Evolutionary conservation across 1,284 basidiomycete species (phyloP).

Genomic region (Heterobasidion occidentale): DNA sequence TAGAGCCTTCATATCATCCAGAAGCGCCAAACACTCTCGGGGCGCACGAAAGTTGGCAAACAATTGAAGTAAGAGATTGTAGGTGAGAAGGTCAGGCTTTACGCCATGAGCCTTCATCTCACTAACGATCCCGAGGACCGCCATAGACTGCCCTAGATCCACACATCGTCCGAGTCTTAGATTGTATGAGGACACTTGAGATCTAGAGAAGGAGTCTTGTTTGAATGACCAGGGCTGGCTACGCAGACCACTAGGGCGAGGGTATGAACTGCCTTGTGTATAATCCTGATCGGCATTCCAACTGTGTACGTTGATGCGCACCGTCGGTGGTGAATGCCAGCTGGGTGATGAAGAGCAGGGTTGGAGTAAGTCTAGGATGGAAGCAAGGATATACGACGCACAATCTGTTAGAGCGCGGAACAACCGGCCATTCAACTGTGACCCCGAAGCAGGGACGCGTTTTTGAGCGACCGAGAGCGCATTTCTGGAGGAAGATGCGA

Average conservation of each 20-base stretch:
- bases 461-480: slow-evolving; percentile 4
- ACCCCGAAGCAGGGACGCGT: background rate
- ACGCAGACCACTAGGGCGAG: background rate
- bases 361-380: background rate
- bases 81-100: slow-evolving; percentile 43
- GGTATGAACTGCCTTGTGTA: too few species aligned
- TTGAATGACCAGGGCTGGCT: slow-evolving; percentile 4
- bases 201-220: background rate
- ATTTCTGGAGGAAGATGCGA: slow-evolving; percentile 24
- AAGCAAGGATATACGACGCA: background rate
- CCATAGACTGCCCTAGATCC: background rate
- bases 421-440: background rate
- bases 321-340: background rate
- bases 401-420: background rate
- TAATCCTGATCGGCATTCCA: background rate
- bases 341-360: background rate
- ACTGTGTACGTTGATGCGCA: background rate
- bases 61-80: slow-evolving; percentile 45
- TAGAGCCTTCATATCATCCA: slow-evolving; percentile 62
- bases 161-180: slow-evolving; percentile 10
- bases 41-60: slow-evolving; percentile 32
- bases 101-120: slow-evolving; percentile 49
- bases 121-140: slow-evolving; percentile 20
- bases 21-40: slow-evolving; percentile 57
- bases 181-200: slow-evolving; percentile 13